Evolutionary conservation across 192 early-diverging fungal species (phyloP).

Genomic region (Mortierella hygrophila): DNA sequence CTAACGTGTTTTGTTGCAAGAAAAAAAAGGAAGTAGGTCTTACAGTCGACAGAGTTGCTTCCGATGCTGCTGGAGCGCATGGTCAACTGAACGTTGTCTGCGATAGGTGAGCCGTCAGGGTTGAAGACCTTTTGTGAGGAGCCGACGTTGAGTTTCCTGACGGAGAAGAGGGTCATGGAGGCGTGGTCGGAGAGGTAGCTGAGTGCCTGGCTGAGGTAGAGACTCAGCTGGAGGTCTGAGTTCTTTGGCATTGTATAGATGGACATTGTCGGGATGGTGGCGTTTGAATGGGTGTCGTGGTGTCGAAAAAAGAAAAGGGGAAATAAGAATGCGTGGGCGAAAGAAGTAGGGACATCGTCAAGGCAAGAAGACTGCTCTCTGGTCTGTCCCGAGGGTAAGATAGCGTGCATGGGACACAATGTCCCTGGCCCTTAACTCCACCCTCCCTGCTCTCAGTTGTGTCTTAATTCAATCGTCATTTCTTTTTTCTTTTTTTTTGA

Average conservation of each 20-base stretch:
- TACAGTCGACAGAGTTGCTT: conserved; percentile 38
- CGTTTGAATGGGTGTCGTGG: background rate
- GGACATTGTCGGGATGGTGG: conserved; percentile 18
- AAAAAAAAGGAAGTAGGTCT: background rate
- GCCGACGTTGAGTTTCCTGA: conserved; percentile 39
- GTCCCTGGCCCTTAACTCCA: background rate
- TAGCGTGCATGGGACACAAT: background rate
- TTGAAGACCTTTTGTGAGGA: conserved; percentile 46
- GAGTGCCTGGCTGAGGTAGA: conserved; percentile 27
- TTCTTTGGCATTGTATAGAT: conserved; percentile 28
- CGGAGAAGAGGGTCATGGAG: conserved; percentile 39
- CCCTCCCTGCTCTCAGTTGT: background rate
- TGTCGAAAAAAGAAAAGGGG: background rate
- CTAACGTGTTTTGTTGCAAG: background rate
- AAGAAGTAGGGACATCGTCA: background rate
- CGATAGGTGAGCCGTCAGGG: conserved; percentile 38
- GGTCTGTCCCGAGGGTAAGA: background rate
- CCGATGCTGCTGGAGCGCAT: conserved; percentile 44
- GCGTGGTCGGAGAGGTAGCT: conserved; percentile 31
- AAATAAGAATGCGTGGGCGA: background rate
- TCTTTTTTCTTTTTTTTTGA: background rate
- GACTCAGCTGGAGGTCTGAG: conserved; percentile 15
- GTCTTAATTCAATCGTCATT: background rate
- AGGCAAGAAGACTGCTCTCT: background rate
- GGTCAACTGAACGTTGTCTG: conserved; percentile 33